A percentile compares a stretch with the other conserved stretches of the same genome.
phyloP scores from a whole-genome alignment of 306 rosid genomes.

The Trifolium pratense region DNA sequence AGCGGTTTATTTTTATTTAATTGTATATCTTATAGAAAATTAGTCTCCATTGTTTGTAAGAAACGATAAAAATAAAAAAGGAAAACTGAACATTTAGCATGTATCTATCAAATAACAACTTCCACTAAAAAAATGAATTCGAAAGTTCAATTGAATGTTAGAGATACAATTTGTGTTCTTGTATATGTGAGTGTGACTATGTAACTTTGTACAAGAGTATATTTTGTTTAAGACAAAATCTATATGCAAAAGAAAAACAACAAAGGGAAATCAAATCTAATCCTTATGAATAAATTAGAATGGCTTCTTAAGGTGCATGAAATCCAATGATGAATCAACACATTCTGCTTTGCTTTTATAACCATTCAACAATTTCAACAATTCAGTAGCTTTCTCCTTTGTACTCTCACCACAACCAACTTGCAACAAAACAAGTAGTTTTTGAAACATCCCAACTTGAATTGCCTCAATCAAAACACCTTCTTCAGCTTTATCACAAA shows the following conservation, averaged over 20 bases:
- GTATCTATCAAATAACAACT: constrained; percentile 13
- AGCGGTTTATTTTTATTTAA: too few relatives aligned
- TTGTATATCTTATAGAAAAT: neutral
- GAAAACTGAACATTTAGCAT: neutral
- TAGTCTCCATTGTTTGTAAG: neutral
- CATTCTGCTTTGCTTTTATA: constrained; percentile 62
- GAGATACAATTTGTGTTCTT: constrained; percentile 43
- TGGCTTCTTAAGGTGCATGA: constrained; percentile 71
- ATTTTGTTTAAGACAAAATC: constrained; percentile 16
- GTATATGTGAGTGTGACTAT: constrained; percentile 35
- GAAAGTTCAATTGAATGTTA: constrained; percentile 42
- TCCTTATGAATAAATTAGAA: constrained; percentile 41
- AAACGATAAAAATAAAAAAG: neutral
- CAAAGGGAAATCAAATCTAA: constrained; percentile 8
- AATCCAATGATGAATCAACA: constrained; percentile 68
- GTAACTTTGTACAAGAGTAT: constrained; percentile 45
- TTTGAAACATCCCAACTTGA: constrained; percentile 76
- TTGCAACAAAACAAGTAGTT: constrained; percentile 81
- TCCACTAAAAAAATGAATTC: constrained; percentile 5
- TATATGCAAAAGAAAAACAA: constrained; percentile 28
- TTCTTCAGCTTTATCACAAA: constrained; percentile 52
- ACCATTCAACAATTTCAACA: constrained; percentile 74
- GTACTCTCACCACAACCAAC: constrained; percentile 68
- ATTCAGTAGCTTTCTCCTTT: constrained; percentile 70
- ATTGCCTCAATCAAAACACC: constrained; percentile 62